Conservation (phyloP, 371 early-diverging fungal genomes). For the Furculomyces boomerangus region DNA sequence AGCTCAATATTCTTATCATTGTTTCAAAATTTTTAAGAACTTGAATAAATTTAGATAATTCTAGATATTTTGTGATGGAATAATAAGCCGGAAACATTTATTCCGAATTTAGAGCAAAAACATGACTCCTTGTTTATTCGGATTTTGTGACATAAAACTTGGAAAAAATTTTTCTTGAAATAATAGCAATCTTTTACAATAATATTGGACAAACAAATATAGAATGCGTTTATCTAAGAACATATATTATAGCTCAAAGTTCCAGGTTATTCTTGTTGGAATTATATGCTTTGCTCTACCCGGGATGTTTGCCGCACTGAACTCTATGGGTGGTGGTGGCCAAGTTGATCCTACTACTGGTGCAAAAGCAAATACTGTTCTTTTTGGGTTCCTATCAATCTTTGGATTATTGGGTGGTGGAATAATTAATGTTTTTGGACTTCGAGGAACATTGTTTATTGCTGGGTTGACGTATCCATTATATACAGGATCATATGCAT, state of each 20-base stretch:
- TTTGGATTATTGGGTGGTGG: conserved; percentile 31
- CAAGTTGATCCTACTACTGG: conserved; percentile 34
- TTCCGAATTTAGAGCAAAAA: too few relatives aligned
- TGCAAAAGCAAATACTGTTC: conserved; percentile 40
- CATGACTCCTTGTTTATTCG: too few relatives aligned
- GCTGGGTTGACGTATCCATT: conserved; percentile 25
- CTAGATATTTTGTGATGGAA: too few relatives aligned
- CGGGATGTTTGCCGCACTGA: conserved; percentile 67
- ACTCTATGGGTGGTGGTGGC: conserved; percentile 39
- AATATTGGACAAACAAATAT: too few relatives aligned
- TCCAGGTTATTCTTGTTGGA: conserved; percentile 45
- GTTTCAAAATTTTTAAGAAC: too few relatives aligned
- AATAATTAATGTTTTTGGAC: conserved; percentile 24
- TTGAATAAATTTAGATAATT: too few relatives aligned
- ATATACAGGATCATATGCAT: conserved; percentile 23
- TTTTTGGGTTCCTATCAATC: conserved; percentile 41
- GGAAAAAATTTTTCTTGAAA: too few relatives aligned
- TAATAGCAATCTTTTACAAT: too few relatives aligned
- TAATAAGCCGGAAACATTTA: too few relatives aligned
- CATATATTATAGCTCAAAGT: conserved; percentile 12
- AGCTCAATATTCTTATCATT: too few relatives aligned
- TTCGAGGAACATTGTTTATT: conserved; percentile 17
- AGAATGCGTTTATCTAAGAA: too few relatives aligned
- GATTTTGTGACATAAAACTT: too few relatives aligned
- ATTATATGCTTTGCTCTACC: conserved; percentile 57